Conservation (phyloP, 768 basidiomycete genomes). For the Sarcodon aspratus region DNA sequence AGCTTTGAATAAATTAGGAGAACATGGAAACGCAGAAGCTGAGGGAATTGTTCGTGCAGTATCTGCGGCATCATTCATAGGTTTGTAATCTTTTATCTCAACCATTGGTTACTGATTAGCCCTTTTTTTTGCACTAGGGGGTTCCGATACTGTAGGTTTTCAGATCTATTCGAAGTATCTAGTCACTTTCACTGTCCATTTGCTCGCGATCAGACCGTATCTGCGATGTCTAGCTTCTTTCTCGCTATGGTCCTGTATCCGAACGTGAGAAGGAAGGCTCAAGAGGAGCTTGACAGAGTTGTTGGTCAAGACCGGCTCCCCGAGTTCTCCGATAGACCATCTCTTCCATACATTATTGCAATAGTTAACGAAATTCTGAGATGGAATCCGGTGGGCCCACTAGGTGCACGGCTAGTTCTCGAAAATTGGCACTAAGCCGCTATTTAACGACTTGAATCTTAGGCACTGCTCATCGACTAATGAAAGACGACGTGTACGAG, state of each 20-base stretch:
- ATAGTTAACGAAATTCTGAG: conserved; percentile 21
- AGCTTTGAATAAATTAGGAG: no score
- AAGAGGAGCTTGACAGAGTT: conserved; percentile 29
- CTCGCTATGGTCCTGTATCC: conserved; percentile 29
- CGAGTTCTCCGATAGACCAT: conserved; percentile 15
- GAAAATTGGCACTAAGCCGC: conserved; percentile 1
- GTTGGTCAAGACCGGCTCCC: conserved; percentile 24
- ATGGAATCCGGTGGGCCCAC: conserved; percentile 11
- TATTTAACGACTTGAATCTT: not conserved
- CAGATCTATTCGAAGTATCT: no score
- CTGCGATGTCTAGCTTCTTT: conserved; percentile 21
- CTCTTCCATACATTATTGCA: conserved; percentile 25
- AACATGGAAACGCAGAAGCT: no score
- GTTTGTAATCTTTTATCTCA: no score
- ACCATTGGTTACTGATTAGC: no score
- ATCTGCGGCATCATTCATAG: no score
- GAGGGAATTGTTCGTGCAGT: no score
- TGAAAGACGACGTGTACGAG: conserved; percentile 29
- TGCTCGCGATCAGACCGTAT: conserved; percentile 15
- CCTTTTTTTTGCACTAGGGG: no score
- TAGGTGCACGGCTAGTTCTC: conserved; percentile 13
- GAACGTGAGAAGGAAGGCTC: conserved; percentile 22
- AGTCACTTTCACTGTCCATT: no score
- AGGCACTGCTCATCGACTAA: conserved; percentile 21
- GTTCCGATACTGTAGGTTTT: no score